These are phyloP conservation scores for Tuctoria greenei DNA, from an alignment of 176 grass and related monocot genomes.

Conservation along the genomic window DNA sequence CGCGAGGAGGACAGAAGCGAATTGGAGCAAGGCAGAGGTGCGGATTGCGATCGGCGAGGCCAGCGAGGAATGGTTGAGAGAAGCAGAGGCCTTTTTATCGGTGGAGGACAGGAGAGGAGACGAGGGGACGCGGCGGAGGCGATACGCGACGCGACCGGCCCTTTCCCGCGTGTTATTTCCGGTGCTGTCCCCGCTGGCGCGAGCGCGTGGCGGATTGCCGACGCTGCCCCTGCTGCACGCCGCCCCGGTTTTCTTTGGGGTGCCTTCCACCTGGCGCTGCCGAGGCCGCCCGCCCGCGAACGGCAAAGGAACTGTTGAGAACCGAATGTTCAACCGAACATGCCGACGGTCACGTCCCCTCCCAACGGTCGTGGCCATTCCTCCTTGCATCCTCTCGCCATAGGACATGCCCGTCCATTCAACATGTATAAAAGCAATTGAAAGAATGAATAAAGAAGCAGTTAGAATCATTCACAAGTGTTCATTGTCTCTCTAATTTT, in stretches of 20 bases:
- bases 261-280: background rate
- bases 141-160: background rate
- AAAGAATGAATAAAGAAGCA: no score
- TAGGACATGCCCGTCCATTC: no score
- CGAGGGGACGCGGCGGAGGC: slow-evolving; percentile 5
- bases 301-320: no score
- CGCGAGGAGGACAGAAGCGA: background rate
- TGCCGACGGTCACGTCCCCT: no score
- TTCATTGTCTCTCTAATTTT: no score
- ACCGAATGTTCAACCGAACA: no score
- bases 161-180: slow-evolving; percentile 22
- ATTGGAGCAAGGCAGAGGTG: background rate
- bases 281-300: background rate
- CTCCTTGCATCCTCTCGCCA: no score
- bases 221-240: slow-evolving; percentile 1
- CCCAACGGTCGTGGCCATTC: no score
- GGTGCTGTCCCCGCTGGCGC: slow-evolving; percentile 25
- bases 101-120: slow-evolving; percentile 1
- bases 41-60: background rate
- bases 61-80: slow-evolving; percentile 11
- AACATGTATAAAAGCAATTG: no score
- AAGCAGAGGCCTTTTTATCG: slow-evolving; percentile 37
- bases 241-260: background rate
- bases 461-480: no score
- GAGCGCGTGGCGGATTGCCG: background rate